Conservation (phyloP, 108 stramenopile genomes). For the Thalassiosira profunda region DNA sequence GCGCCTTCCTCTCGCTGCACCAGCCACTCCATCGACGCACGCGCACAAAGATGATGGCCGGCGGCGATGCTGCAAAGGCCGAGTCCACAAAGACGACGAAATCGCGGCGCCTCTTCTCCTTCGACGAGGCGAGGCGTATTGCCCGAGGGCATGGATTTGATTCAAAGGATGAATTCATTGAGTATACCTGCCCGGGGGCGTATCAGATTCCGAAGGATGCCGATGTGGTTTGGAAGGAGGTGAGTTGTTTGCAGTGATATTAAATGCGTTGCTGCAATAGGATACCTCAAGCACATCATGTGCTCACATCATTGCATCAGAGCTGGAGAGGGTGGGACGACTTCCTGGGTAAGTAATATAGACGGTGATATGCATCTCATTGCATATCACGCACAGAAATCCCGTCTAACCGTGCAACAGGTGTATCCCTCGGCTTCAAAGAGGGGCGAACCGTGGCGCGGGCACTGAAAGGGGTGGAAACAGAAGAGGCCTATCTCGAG, state of each 20-base stretch:
- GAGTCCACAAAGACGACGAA: neutral
- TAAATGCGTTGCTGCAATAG: no score
- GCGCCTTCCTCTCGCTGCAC: no score
- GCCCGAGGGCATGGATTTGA: constrained; percentile 73
- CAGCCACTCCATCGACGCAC: no score
- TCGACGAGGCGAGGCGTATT: constrained; percentile 67
- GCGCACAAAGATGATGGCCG: no score
- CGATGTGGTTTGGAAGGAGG: constrained; percentile 62
- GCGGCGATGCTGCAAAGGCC: no score
- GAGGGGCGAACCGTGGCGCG: constrained; percentile 55
- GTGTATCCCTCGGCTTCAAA: constrained; percentile 11
- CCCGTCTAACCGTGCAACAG: no score
- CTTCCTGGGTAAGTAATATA: constrained; percentile 75
- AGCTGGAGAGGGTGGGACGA: constrained; percentile 82
- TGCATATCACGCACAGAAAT: no score
- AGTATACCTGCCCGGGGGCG: constrained; percentile 73
- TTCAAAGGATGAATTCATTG: constrained; percentile 61
- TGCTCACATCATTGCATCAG: neutral
- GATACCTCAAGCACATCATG: no score
- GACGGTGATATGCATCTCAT: no score
- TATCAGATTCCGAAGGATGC: constrained; percentile 82
- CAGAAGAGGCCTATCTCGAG: constrained; percentile 56
- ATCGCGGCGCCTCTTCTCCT: constrained; percentile 50
- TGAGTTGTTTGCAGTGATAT: no score
- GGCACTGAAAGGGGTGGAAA: constrained; percentile 23